Evolutionary conservation across 495 filamentous ascomycete genomes (phyloP).

Genomic region (Podospora comata): DNA sequence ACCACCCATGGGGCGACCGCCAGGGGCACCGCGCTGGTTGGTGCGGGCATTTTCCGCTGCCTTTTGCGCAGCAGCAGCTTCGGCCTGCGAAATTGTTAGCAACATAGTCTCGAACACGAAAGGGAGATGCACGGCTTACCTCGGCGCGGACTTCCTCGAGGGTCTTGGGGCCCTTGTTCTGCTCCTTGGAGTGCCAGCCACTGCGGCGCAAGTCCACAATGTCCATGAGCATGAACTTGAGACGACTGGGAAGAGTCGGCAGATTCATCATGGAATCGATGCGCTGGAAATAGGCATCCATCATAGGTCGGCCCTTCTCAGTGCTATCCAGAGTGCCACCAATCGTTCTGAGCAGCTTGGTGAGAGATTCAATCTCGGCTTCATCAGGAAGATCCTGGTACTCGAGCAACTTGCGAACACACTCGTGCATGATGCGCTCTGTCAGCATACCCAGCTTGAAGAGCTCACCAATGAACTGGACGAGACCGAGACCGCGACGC

Average conservation of each 20-base stretch:
- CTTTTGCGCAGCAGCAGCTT: slow-evolving; percentile 71
- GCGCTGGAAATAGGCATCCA: slow-evolving; percentile 90
- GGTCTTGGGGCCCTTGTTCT: slow-evolving; percentile 92
- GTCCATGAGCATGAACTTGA: slow-evolving; percentile 96
- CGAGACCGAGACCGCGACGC: slow-evolving; percentile 91
- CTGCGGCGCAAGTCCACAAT: slow-evolving; percentile 74
- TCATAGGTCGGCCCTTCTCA: slow-evolving; percentile 75
- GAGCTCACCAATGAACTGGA: slow-evolving; percentile 98
- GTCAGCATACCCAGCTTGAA: slow-evolving; percentile 99
- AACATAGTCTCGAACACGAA: slow-evolving; percentile 3
- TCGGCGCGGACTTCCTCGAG: slow-evolving; percentile 86
- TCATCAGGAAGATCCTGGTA: slow-evolving; percentile 92
- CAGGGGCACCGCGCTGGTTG: slow-evolving; percentile 58
- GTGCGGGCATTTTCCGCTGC: slow-evolving; percentile 59
- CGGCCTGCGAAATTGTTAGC: slow-evolving; percentile 37
- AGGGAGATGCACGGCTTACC: slow-evolving; percentile 45
- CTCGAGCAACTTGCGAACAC: slow-evolving; percentile 93
- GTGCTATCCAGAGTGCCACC: slow-evolving; percentile 77
- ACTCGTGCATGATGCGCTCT: slow-evolving; percentile 99
- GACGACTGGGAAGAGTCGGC: slow-evolving; percentile 74
- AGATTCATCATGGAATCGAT: slow-evolving; percentile 77
- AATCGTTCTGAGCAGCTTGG: slow-evolving; percentile 87
- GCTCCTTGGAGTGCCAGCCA: slow-evolving; percentile 81
- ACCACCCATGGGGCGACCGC: slow-evolving; percentile 65
- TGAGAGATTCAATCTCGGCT: slow-evolving; percentile 91